Base-by-base conservation (phyloP, 768 basidiomycete genomes). In the Kwoniella sp. region DNA sequence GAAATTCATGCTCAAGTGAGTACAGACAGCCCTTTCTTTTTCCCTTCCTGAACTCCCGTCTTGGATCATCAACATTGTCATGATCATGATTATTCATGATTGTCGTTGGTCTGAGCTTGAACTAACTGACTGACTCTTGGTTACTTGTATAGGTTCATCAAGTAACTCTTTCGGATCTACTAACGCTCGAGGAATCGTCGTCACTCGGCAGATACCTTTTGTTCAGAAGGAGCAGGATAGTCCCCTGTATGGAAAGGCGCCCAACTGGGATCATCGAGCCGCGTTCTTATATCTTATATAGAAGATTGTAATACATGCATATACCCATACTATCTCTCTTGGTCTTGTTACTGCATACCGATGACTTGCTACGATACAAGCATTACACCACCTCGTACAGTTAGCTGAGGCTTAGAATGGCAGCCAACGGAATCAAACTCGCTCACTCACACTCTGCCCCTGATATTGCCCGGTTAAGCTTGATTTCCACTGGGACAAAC, bases 1-100 rank as follows among this genome's bases (percentile, higher is more conserved):
- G 64, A 75, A 77, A 65, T 79, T 75, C 55, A 75, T 77, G 75
- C 62, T 66, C 55, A 74, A 72, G 75, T 77, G 69, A 59, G 75
- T 77, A 9, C 12, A 3, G n/a, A 36, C 33, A n/a, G 12, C 19
- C 26, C 25, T 40, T 57, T 5, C 25, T 21, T 44, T 13, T 33
- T 33, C 5, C 33, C 33, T 33, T 33, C n/a, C n/a, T n/a, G n/a
- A n/a, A n/a, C n/a, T n/a, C n/a, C n/a, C n/a, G n/a, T n/a, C n/a
- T n/a, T n/a, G n/a, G n/a, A n/a, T n/a, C n/a, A n/a, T n/a, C n/a
- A n/a, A n/a, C n/a, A n/a, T n/a, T n/a, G n/a, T n/a, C n/a, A n/a
- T n/a, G n/a, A n/a, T n/a, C n/a, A n/a, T n/a, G n/a, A n/a, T n/a
- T n/a, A n/a, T n/a, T 29, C 53, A 55, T 19, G 19, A 19, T 55